Evolutionary conservation across 2,329 filamentous ascomycete genomes (phyloP).

Genomic region (Trichoderma koningii): DNA sequence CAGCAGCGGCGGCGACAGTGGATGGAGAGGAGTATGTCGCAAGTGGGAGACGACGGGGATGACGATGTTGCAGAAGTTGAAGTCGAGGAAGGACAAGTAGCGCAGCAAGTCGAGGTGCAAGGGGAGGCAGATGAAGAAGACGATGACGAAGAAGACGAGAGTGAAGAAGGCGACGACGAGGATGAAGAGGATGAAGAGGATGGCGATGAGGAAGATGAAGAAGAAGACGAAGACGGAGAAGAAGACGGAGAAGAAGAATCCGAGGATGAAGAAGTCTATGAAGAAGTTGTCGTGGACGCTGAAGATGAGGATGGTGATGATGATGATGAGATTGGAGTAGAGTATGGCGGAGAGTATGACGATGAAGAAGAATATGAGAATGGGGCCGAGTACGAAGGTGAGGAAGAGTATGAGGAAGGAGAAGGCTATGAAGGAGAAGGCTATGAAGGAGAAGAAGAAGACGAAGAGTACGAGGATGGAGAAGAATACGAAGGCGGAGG

Average conservation of each 20-base stretch:
- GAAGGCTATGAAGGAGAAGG: too few species aligned
- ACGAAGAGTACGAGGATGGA: too few species aligned
- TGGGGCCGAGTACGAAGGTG: neutral
- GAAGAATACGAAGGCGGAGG: too few species aligned
- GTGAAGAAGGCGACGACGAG: neutral
- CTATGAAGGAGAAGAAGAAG: too few species aligned
- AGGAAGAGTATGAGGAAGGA: neutral
- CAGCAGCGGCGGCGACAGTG: constrained; percentile 3
- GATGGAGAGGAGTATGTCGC: neutral
- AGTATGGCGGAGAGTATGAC: too few species aligned
- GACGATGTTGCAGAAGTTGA: constrained; percentile 2
- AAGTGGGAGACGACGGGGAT: neutral
- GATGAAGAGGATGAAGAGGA: neutral
- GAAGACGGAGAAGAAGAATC: neutral
- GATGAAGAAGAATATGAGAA: neutral
- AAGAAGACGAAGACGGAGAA: neutral
- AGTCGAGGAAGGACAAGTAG: constrained; percentile 24
- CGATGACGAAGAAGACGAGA: neutral
- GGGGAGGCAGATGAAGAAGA: neutral
- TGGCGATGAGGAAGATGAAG: neutral
- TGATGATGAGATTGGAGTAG: neutral
- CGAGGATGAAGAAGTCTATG: too few species aligned
- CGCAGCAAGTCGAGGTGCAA: constrained; percentile 11
- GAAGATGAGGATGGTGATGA: neutral
- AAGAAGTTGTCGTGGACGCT: too few species aligned